Evolutionary conservation across 345 rosid species (phyloP), one percentile per base, ranked within the genome.

Genomic region (Eucalyptus tenuipes): DNA sequence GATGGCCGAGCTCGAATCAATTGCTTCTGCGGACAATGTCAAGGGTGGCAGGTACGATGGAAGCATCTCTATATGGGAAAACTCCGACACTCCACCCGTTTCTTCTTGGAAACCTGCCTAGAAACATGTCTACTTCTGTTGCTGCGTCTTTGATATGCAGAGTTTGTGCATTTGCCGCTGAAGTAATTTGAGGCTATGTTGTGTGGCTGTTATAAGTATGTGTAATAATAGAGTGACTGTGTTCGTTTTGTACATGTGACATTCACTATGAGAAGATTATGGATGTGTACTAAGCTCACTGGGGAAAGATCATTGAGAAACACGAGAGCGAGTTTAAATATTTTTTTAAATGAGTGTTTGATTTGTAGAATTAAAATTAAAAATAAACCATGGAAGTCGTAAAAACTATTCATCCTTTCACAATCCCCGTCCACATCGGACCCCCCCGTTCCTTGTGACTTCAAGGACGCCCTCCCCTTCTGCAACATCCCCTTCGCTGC

Each of bases 1-100:
- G 88, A 93, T 94, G 93, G 89, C 92, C 16, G 94, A 96, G 89
- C 94, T 95, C 1, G 97, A 96, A 89, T 85, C 89, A n/a, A 94
- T 94, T 86, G 95, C 93, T 47, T 89, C 91, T 29, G 90, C 89
- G 0, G 93, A 90, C 55, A 88, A 87, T 3, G 93, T 93, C 53
- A 95, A 94, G 87, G 95, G 96, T 7, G 95, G 92, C n/a, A 86
- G 96, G 88, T 95, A 92, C 68, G 24, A 10, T 4, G 24, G 27
- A 17, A 29, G 3, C 52, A 0, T 50, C 7, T 1, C 57, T 33
- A 95, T 96, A 13, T 92, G 88, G 93, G 87, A 91, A 52, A 66
- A 89, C 61, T 90, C 95, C 0, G 97, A 94, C 16, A 95, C 96
- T 59, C 96, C 95, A 37, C 95, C 95, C 3, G 45, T 93, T 82